Evolutionary conservation across 331 rosid species (phyloP).

Genomic region (Quercus phellos): DNA sequence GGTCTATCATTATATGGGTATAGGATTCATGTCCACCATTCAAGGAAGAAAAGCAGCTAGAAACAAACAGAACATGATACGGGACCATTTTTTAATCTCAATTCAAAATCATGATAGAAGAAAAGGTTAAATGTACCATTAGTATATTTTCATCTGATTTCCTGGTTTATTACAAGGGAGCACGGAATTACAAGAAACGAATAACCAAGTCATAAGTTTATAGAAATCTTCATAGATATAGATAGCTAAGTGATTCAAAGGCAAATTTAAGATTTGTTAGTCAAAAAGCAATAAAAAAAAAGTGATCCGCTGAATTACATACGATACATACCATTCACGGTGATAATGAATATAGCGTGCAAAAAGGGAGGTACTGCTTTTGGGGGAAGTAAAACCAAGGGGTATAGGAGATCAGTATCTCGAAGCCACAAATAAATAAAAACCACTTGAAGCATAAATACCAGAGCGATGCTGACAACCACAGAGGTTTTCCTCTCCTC

Average conservation of each 20-base stretch:
- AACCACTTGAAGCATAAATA: conserved; percentile 66
- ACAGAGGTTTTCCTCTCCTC: conserved; percentile 86
- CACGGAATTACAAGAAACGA: too few species aligned
- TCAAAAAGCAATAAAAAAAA: background rate
- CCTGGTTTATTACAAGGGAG: too few species aligned
- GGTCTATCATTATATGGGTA: too few species aligned
- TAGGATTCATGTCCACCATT: too few species aligned
- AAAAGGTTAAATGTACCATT: too few species aligned
- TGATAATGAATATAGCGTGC: conserved; percentile 84
- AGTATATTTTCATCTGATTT: too few species aligned
- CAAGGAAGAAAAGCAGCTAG: too few species aligned
- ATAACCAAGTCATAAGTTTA: too few species aligned
- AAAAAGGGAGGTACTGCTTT: conserved; percentile 83
- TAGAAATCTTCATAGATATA: background rate
- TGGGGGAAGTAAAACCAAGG: conserved; percentile 87
- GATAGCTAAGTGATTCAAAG: too few species aligned
- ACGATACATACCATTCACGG: conserved; percentile 67
- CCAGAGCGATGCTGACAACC: conserved; percentile 65
- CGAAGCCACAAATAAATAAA: conserved; percentile 93
- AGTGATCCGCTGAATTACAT: background rate
- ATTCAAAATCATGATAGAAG: too few species aligned
- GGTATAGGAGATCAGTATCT: conserved; percentile 68
- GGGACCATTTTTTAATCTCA: too few species aligned
- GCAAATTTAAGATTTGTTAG: background rate
- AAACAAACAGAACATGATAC: too few species aligned